A percentile compares a stretch with the other conserved stretches of the same genome.
Conservation (phyloP, 805 yeast genomes). For the Yarrowia sp. region DNA sequence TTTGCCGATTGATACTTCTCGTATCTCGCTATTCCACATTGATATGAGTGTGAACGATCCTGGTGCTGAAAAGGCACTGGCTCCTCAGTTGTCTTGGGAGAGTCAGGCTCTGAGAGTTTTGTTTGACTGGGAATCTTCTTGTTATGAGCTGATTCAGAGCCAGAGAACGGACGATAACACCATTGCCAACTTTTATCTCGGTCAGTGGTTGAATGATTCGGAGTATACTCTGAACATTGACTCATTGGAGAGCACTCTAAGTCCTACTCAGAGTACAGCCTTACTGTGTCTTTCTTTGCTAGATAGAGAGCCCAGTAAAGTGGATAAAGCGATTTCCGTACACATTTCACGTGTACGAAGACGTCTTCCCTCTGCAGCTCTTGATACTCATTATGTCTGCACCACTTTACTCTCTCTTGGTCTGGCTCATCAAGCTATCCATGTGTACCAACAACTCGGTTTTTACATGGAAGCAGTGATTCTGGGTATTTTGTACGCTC, state of each 20-base stretch:
- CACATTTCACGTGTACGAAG: slow-evolving; percentile 1
- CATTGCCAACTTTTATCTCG: slow-evolving; percentile 15
- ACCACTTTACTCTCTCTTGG: slow-evolving; percentile 9
- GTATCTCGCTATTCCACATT: slow-evolving; percentile 13
- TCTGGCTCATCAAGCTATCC: slow-evolving; percentile 5
- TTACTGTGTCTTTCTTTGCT: slow-evolving; percentile 2
- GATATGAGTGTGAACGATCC: slow-evolving; percentile 1
- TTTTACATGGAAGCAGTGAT: slow-evolving; percentile 20
- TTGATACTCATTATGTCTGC: slow-evolving; percentile 17
- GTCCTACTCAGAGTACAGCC: neutral
- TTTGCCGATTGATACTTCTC: neutral
- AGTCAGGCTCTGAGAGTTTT: slow-evolving; percentile 8
- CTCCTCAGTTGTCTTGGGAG: slow-evolving; percentile 5
- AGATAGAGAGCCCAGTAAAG: slow-evolving; percentile 7
- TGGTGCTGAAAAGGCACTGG: neutral
- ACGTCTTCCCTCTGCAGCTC: neutral
- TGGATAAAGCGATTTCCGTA: neutral
- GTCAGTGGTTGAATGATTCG: slow-evolving; percentile 19
- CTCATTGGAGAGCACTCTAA: neutral
- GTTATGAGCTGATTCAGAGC: slow-evolving; percentile 19
- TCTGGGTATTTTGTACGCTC: slow-evolving; percentile 10
- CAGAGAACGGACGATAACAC: slow-evolving; percentile 1
- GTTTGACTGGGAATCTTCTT: slow-evolving; percentile 22
- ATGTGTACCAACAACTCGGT: slow-evolving; percentile 17
- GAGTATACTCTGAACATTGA: neutral